Percentiles rank a stretch among this genome's conserved stretches.
Evolutionary conservation across 148 eudicot genomes (phyloP).

Genomic region (Rhododendron griersonianum): DNA sequence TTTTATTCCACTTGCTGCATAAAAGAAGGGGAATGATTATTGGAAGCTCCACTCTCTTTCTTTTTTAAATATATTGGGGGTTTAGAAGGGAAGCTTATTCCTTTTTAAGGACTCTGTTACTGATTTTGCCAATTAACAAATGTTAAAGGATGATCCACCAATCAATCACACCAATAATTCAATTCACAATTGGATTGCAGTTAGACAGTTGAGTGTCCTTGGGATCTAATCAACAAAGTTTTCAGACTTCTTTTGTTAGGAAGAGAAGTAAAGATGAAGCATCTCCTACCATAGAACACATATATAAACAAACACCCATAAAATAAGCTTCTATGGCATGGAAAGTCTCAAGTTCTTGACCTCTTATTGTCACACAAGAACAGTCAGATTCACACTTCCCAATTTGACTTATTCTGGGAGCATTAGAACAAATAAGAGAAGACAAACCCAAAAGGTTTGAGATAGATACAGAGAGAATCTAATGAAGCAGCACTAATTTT

Average conservation of each 20-base stretch:
- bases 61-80: background rate
- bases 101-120: background rate
- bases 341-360: background rate
- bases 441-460: background rate
- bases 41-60: conserved; percentile 11
- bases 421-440: background rate
- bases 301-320: background rate
- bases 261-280: background rate
- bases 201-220: background rate
- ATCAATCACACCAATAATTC: conserved; percentile 3
- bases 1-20: conserved; percentile 7
- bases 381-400: background rate
- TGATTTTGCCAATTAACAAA: background rate
- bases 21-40: conserved; percentile 4
- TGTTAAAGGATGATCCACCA: background rate
- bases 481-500: background rate
- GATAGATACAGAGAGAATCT: background rate
- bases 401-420: background rate
- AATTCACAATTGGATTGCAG: background rate
- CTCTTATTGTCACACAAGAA: background rate
- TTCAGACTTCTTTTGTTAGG: background rate
- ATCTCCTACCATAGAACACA: background rate
- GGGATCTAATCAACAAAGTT: conserved; percentile 4
- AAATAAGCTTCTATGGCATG: background rate
- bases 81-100: background rate